Evolutionary conservation across 768 basidiomycete species (phyloP), one percentile per base, ranked within the genome.

Genomic region (Leucocoprinus sp.): DNA sequence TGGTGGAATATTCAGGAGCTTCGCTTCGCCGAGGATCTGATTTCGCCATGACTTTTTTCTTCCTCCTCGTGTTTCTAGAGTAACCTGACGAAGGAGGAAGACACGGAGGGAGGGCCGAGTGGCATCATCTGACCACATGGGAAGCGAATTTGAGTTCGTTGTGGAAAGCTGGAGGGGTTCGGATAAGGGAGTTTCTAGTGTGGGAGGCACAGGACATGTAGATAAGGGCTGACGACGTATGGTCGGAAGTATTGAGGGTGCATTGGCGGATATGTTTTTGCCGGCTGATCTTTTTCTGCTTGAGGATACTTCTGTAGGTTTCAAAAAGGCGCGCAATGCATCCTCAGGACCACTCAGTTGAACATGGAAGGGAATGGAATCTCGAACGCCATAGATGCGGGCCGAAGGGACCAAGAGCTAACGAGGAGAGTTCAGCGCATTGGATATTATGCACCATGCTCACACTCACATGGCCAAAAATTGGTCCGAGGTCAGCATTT

Each of bases 311-410:
- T 47, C 43, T 17, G 56, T 44, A 23, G 53, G 56, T 41, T 60
- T 55, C 49, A 79, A 56, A 52, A 81, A 70, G 14, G 71, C 67
- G 17, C 60, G 62, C 6, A 82, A 64, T 1, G 75, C 71, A 17
- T 63, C 54, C 1, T 67, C 51, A 15, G 64, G 63, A 8, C 71
- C 80, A 22, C 67, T 66, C 27, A 84, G 64, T 51, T 84, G 83
- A 14, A 85, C 55, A 53, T 82, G 78, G 58, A 84, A 78, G 5
- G 80, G 80, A 7, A 84, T 79, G 14, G 63, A 65, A 50, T 83
- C 78, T 8, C 64, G 55, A 23, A 80, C 33, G 6, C 73, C 71
- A 59, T 72, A 84, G 14, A 73, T 68, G 37, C 71, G 72, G 9
- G 68, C 70, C 5, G 68, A 66, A 8, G 82, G 83, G 14, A 83